These are phyloP conservation scores for Aspergillus amoenus DNA, from an alignment of 2,329 filamentous ascomycete genomes.

Conservation along the genomic window DNA sequence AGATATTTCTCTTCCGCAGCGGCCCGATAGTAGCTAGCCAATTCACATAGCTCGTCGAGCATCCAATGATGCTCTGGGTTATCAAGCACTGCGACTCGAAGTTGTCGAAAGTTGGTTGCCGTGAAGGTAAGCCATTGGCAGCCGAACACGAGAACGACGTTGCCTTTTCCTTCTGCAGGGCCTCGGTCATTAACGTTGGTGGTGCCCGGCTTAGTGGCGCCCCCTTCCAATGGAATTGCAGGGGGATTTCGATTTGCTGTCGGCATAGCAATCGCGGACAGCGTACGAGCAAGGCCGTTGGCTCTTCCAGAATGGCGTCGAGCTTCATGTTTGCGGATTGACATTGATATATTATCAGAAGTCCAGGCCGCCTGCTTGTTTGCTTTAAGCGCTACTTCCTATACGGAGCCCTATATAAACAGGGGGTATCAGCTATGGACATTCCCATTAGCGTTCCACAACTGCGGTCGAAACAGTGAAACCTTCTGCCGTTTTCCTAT, in stretches of 20 bases:
- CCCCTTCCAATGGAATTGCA: background rate
- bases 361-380: background rate
- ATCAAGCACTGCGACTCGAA: constrained; percentile 13
- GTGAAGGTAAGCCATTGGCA: constrained; percentile 20
- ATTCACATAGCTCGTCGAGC: constrained; percentile 13
- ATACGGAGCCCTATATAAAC: background rate
- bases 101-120: constrained; percentile 11
- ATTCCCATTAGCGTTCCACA: background rate
- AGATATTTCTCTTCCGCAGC: constrained; percentile 4
- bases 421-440: background rate
- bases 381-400: background rate
- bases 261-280: background rate
- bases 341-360: background rate
- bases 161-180: background rate
- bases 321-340: background rate
- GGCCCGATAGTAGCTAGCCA: constrained; percentile 14
- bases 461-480: background rate
- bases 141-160: constrained; percentile 17
- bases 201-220: background rate
- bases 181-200: background rate
- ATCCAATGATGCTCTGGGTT: constrained; percentile 16
- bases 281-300: background rate
- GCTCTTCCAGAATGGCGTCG: background rate
- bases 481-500: background rate
- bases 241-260: background rate